phyloP scores from a whole-genome alignment of 2,329 filamentous ascomycete species.

The Blastomyces silverae region DNA sequence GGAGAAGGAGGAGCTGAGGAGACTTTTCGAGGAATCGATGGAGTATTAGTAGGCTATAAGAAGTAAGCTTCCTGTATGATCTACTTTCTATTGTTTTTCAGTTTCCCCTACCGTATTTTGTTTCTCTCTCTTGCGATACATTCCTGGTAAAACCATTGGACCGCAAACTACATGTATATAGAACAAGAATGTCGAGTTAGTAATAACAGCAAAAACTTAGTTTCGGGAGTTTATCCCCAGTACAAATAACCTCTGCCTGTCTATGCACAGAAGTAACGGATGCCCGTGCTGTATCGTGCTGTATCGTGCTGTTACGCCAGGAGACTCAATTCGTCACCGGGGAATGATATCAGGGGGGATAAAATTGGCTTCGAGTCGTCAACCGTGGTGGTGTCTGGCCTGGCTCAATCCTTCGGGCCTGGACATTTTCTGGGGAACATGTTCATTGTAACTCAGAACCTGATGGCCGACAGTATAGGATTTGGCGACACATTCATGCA shows the following conservation, averaged over 20 bases:
- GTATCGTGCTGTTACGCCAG: too few relatives aligned
- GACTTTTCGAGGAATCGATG: conserved; percentile 59
- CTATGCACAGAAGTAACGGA: too few relatives aligned
- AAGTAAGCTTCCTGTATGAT: background rate
- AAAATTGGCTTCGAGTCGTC: too few relatives aligned
- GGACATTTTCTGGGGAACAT: too few relatives aligned
- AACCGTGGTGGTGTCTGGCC: too few relatives aligned
- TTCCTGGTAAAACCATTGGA: background rate
- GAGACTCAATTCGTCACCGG: too few relatives aligned
- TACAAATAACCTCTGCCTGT: background rate
- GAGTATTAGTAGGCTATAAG: conserved; percentile 39
- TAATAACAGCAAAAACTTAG: background rate
- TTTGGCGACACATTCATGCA: too few relatives aligned
- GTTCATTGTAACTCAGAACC: too few relatives aligned
- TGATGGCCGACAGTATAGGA: too few relatives aligned
- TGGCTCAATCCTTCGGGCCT: too few relatives aligned
- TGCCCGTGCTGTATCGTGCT: too few relatives aligned
- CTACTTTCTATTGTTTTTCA: background rate
- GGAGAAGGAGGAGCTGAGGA: conserved; percentile 65
- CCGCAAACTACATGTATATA: conserved; percentile 1
- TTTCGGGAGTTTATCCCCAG: background rate
- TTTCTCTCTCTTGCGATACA: background rate
- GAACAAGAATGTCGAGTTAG: background rate
- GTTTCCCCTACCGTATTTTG: background rate
- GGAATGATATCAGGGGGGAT: too few relatives aligned